Evolutionary conservation across 495 filamentous ascomycete species (phyloP).

Genomic region (Aspergillus kassunensis): DNA sequence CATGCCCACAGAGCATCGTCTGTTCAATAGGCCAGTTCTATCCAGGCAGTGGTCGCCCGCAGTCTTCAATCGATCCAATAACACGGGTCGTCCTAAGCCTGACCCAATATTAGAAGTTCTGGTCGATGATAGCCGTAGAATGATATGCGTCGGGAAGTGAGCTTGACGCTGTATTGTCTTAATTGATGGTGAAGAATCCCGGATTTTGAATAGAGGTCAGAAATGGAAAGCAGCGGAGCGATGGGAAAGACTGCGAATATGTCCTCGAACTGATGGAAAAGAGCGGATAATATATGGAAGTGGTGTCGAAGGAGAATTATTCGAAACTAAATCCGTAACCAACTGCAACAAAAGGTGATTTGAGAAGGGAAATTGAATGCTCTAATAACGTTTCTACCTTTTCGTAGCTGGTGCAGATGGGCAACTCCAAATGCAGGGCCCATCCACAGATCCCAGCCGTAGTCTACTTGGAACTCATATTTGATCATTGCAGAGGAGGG

Average conservation of each 20-base stretch:
- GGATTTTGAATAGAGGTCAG: no score
- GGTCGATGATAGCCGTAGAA: background rate
- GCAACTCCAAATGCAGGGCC: conserved; percentile 21
- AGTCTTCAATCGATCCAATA: background rate
- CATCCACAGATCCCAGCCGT: conserved; percentile 9
- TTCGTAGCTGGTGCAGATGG: conserved; percentile 8
- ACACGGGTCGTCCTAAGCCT: background rate
- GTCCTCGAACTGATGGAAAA: background rate
- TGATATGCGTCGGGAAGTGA: background rate
- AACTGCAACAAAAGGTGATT: background rate
- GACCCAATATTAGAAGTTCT: background rate
- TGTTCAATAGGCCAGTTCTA: background rate
- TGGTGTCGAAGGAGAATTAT: background rate
- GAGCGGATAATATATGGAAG: background rate
- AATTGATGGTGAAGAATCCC: no score
- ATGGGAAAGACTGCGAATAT: background rate
- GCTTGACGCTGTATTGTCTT: background rate
- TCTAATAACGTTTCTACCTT: conserved; percentile 12
- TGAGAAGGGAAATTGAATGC: background rate
- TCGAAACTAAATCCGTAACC: background rate
- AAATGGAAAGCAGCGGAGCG: no score
- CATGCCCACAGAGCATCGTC: conserved; percentile 21
- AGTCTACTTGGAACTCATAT: conserved; percentile 13
- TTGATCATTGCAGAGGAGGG: conserved; percentile 8
- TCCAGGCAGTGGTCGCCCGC: conserved; percentile 1